phyloP scores from a whole-genome alignment of 2,329 filamentous ascomycete genomes.

The Hypoxylon rubiginosum region DNA sequence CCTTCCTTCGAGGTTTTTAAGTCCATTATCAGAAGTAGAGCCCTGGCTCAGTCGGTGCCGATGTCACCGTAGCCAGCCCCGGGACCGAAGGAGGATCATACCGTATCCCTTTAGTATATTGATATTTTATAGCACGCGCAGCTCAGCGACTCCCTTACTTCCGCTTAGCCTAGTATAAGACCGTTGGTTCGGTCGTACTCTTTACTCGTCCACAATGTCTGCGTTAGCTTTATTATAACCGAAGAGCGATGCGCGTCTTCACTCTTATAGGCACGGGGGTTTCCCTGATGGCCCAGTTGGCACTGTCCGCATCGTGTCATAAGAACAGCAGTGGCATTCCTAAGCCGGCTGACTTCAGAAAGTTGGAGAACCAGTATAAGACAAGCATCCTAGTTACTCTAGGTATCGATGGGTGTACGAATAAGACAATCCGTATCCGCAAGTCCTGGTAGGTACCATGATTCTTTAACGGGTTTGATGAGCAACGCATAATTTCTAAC shows the following conservation, averaged over 20 bases:
- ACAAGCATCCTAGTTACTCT: conserved; percentile 21
- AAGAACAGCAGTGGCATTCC: conserved; percentile 27
- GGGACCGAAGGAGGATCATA: conserved; percentile 16
- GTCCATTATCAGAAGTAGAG: not conserved
- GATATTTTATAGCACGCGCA: not conserved
- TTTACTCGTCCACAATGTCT: not conserved
- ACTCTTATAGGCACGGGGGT: not conserved
- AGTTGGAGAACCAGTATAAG: conserved; percentile 31
- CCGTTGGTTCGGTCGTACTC: not conserved
- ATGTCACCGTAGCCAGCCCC: not conserved
- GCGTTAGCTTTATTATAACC: not conserved
- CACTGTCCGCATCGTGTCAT: not conserved
- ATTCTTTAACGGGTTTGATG: not conserved
- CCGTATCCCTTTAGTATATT: not conserved
- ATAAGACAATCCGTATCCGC: conserved; percentile 28
- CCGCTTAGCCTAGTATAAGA: not conserved
- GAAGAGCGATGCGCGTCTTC: conserved; percentile 8
- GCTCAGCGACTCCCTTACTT: not conserved
- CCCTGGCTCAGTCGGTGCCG: not conserved
- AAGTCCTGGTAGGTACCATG: conserved; percentile 33
- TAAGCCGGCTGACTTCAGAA: conserved; percentile 28
- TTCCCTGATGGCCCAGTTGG: not conserved
- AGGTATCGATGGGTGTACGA: conserved; percentile 24
- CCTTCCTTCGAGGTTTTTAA: too few species aligned
- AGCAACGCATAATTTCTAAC: not conserved